Percentiles rank a stretch among this genome's conserved stretches.
Conservation (phyloP, 371 early-diverging fungal genomes). For the Choanephora cucurbitarum region DNA sequence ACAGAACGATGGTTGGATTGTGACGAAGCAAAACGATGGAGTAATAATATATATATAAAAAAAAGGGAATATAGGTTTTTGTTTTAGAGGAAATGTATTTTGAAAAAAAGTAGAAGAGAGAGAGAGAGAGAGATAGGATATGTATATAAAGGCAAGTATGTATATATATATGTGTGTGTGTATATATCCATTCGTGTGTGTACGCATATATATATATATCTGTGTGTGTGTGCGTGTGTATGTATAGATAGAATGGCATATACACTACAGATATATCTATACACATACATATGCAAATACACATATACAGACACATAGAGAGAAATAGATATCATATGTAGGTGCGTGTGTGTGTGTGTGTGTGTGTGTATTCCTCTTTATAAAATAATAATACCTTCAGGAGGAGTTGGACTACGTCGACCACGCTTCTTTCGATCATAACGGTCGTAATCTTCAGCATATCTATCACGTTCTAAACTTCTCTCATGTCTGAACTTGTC, state of each 20-base stretch:
- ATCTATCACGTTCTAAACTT: constrained; percentile 68
- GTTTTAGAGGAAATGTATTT: not conserved
- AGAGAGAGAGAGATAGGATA: constrained; percentile 8
- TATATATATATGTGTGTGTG: constrained; percentile 1
- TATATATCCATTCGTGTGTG: not conserved
- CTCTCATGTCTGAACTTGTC: constrained; percentile 76
- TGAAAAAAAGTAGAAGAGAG: constrained; percentile 7
- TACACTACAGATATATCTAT: too few species aligned
- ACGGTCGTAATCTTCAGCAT: constrained; percentile 56
- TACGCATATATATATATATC: not conserved
- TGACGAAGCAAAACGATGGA: too few species aligned
- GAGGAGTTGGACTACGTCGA: constrained; percentile 48
- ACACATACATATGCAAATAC: too few species aligned
- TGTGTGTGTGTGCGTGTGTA: too few species aligned
- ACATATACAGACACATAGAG: constrained; percentile 4
- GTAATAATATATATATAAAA: not conserved
- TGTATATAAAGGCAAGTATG: constrained; percentile 4
- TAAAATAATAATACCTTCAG: constrained; percentile 42
- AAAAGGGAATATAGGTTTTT: not conserved
- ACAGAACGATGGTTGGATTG: constrained; percentile 1
- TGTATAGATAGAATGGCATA: too few species aligned
- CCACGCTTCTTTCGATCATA: constrained; percentile 45
- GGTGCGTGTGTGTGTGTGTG: not conserved
- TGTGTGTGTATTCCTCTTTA: not conserved
- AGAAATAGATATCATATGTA: constrained; percentile 4